A percentile compares a stretch with the other conserved stretches of the same genome.
These are phyloP conservation scores for Alternaria arborescens DNA, from an alignment of 2,329 filamentous ascomycete species.

Conservation along the genomic window DNA sequence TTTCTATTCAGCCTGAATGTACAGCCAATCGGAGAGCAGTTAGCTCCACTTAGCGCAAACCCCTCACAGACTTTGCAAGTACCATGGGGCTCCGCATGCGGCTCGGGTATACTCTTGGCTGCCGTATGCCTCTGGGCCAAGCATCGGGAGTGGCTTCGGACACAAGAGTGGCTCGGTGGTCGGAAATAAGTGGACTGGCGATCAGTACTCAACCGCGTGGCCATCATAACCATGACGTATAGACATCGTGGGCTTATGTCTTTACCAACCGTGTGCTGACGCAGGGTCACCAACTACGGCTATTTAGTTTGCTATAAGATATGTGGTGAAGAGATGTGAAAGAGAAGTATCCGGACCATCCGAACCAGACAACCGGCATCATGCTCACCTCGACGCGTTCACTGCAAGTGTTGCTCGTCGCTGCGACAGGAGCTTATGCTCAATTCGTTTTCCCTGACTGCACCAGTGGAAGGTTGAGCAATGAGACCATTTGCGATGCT, in stretches of 20 bases:
- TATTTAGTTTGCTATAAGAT: conserved; percentile 30
- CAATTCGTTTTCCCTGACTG: conserved; percentile 59
- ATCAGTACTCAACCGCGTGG: conserved; percentile 13
- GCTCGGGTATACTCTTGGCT: conserved; percentile 20
- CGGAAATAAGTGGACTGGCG: conserved; percentile 9
- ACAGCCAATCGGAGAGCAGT: conserved; percentile 17
- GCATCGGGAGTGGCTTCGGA: conserved; percentile 21
- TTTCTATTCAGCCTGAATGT: conserved; percentile 34
- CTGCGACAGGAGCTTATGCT: conserved; percentile 27
- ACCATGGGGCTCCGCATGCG: conserved; percentile 28
- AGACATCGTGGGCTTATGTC: conserved; percentile 12
- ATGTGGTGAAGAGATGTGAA: neutral
- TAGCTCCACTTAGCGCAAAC: conserved; percentile 18
- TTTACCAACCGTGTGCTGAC: conserved; percentile 6
- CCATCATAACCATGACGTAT: conserved; percentile 23
- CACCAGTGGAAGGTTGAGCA: conserved; percentile 59
- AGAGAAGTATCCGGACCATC: neutral
- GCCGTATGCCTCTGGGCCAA: conserved; percentile 6
- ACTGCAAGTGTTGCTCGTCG: conserved; percentile 18
- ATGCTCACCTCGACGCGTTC: conserved; percentile 24
- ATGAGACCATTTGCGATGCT: conserved; percentile 61
- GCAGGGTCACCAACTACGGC: conserved; percentile 19
- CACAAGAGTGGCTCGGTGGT: conserved; percentile 10
- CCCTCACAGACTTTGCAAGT: conserved; percentile 21
- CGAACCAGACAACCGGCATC: neutral